Percentiles rank a stretch among this genome's conserved stretches.
phyloP scores from a whole-genome alignment of 2,329 filamentous ascomycete genomes.

The Sporothrix schenckii region DNA sequence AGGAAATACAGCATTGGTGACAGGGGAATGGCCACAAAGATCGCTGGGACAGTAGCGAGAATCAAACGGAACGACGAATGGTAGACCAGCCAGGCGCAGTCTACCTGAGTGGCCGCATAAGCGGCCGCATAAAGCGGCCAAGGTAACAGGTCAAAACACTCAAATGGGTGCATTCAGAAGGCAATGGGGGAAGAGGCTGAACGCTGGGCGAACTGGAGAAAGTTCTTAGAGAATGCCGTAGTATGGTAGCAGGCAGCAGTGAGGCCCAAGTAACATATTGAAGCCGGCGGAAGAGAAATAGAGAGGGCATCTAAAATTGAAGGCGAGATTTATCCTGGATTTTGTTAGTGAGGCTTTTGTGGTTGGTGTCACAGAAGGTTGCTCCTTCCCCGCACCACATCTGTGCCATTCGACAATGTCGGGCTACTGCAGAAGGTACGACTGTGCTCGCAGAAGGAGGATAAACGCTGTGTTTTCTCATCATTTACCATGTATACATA shows the following conservation, averaged over 20 bases:
- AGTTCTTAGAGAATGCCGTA: neutral
- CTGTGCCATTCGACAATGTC: neutral
- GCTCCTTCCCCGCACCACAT: neutral
- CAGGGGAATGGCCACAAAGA: neutral
- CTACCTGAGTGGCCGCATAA: constrained; percentile 32
- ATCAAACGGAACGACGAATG: neutral
- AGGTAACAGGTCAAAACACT: neutral
- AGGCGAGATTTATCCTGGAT: neutral
- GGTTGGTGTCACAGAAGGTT: constrained; percentile 1
- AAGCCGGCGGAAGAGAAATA: neutral
- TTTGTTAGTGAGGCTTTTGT: constrained; percentile 8
- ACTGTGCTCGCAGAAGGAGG: neutral
- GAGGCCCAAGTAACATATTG: neutral
- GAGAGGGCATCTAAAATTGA: neutral
- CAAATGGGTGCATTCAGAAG: constrained; percentile 22
- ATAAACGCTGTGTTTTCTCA: neutral
- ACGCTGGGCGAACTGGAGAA: constrained; percentile 28
- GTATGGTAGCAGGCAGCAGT: constrained; percentile 13
- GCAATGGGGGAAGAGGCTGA: constrained; percentile 29
- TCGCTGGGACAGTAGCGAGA: neutral
- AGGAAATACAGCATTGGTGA: neutral
- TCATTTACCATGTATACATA: neutral
- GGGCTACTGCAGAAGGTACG: neutral
- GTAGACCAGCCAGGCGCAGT: constrained; percentile 30
- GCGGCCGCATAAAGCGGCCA: constrained; percentile 29